Evolutionary conservation across 495 filamentous ascomycete species (phyloP).

Genomic region (Penicillium cataractarum): DNA sequence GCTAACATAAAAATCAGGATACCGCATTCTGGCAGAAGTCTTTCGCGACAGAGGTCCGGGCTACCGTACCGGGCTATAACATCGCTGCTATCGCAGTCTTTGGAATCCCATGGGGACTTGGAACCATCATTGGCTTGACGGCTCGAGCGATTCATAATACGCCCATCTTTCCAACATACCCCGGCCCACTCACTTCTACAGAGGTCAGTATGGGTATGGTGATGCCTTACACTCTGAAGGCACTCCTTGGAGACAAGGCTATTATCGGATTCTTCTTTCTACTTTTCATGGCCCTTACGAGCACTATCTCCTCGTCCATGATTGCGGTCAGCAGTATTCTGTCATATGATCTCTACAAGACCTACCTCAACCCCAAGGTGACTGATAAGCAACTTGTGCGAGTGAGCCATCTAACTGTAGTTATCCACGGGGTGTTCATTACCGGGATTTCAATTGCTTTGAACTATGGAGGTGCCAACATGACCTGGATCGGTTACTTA

Average conservation of each 20-base stretch:
- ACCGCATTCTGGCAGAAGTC: slow-evolving; percentile 59
- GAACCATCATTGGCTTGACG: slow-evolving; percentile 52
- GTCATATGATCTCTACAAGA: slow-evolving; percentile 54
- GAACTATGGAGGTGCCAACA: slow-evolving; percentile 45
- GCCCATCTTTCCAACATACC: slow-evolving; percentile 56
- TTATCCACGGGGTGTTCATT: slow-evolving; percentile 44
- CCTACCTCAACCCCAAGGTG: slow-evolving; percentile 54
- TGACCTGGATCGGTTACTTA: slow-evolving; percentile 48
- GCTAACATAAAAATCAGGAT: slow-evolving; percentile 31
- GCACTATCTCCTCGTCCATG: slow-evolving; percentile 48
- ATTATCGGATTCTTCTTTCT: slow-evolving; percentile 54
- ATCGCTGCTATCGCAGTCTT: slow-evolving; percentile 50
- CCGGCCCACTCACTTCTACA: slow-evolving; percentile 44
- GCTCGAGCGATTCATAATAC: slow-evolving; percentile 51
- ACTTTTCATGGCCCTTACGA: slow-evolving; percentile 59
- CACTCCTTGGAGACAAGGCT: slow-evolving; percentile 51
- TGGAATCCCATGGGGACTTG: slow-evolving; percentile 54
- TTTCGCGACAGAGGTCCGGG: slow-evolving; percentile 47
- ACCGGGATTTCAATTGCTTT: slow-evolving; percentile 41
- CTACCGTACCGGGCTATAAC: slow-evolving; percentile 49
- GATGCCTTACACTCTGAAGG: slow-evolving; percentile 52
- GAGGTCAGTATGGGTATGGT: slow-evolving; percentile 51
- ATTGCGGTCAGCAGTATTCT: slow-evolving; percentile 53
- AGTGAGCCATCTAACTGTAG: slow-evolving; percentile 41
- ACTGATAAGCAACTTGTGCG: slow-evolving; percentile 39